Conservation (phyloP, 495 filamentous ascomycete genomes). For the Xylaria venustula region DNA sequence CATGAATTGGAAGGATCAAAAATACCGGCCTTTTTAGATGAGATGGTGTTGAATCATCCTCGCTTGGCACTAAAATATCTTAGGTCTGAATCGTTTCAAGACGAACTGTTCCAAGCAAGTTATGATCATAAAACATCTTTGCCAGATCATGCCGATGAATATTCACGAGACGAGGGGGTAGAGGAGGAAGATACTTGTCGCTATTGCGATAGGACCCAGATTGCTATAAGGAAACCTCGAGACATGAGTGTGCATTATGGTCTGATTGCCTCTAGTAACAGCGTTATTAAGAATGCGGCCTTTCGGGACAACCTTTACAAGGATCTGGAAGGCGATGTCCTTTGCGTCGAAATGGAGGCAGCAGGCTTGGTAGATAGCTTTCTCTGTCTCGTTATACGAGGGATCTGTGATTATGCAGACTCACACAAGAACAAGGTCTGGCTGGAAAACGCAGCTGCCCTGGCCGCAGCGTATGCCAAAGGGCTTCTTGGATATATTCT, state of each 20-base stretch:
- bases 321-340: not conserved
- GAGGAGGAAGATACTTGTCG: too few relatives aligned
- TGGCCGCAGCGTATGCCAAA: slow-evolving; percentile 25
- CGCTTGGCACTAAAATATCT: slow-evolving; percentile 33
- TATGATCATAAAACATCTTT: slow-evolving; percentile 31
- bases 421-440: slow-evolving; percentile 35
- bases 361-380: slow-evolving; percentile 28
- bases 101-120: slow-evolving; percentile 20
- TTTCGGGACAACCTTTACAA: slow-evolving; percentile 14
- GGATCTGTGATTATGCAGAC: slow-evolving; percentile 45
- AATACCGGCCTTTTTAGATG: slow-evolving; percentile 25
- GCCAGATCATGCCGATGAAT: too few relatives aligned
- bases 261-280: slow-evolving; percentile 40
- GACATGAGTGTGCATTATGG: slow-evolving; percentile 41
- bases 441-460: slow-evolving; percentile 21
- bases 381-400: slow-evolving; percentile 35
- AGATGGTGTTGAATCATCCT: slow-evolving; percentile 42
- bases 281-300: slow-evolving; percentile 30
- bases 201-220: slow-evolving; percentile 19
- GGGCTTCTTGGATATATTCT: slow-evolving; percentile 24
- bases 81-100: slow-evolving; percentile 26
- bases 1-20: slow-evolving; percentile 8
- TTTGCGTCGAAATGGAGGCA: slow-evolving; percentile 30
- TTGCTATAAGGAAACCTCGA: slow-evolving; percentile 31
- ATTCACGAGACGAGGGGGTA: too few relatives aligned